Evolutionary conservation across 352 stramenopile species (phyloP).

Genomic region (Thraustotheca clavata): DNA sequence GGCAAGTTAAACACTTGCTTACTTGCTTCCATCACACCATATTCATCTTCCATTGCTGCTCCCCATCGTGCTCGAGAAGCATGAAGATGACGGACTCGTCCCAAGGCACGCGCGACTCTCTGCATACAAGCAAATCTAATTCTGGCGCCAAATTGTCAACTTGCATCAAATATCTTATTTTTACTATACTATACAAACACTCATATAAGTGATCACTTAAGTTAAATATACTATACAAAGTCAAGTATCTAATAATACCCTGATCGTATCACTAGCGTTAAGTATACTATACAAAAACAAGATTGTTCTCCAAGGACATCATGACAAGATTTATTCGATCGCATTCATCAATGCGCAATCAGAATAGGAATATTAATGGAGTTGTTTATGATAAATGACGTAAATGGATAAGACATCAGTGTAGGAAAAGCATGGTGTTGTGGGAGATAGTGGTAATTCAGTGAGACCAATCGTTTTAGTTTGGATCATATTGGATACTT

Average conservation of each 20-base stretch:
- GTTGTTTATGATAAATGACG: neutral
- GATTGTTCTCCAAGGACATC: no score
- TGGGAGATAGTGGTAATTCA: neutral
- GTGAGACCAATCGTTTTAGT: neutral
- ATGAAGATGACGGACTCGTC: neutral
- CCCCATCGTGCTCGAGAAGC: neutral
- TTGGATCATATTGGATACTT: neutral
- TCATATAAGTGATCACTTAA: no score
- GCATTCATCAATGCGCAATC: no score
- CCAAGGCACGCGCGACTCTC: neutral
- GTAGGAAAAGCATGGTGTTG: neutral
- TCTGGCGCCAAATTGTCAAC: no score
- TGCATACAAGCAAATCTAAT: neutral
- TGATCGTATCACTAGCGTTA: no score
- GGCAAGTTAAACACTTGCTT: constrained; percentile 26
- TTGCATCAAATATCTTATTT: no score
- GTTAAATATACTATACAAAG: no score
- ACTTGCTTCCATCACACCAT: constrained; percentile 19
- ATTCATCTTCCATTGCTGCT: constrained; percentile 9
- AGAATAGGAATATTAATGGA: no score
- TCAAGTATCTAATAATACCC: no score
- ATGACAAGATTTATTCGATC: no score
- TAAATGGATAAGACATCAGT: neutral
- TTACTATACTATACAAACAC: no score
- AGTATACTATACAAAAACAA: no score